Conservation (phyloP, 768 basidiomycete species). For the Leccinum incarnatum region DNA sequence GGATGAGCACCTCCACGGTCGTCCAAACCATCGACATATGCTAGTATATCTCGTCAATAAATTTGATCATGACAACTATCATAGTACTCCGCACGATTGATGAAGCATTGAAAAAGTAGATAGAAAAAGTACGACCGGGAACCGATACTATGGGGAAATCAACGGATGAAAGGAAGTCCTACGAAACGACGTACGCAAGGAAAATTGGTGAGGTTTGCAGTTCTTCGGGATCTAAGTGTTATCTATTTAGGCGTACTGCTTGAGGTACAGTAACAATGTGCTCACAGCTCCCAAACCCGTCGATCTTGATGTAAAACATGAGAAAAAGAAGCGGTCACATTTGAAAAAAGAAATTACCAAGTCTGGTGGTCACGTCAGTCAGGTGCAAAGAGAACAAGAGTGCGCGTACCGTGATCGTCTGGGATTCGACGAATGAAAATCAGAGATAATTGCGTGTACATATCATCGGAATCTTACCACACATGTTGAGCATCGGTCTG, state of each 20-base stretch:
- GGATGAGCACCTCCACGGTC: slow-evolving; percentile 60
- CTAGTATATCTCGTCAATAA: slow-evolving; percentile 9
- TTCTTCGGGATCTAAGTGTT: slow-evolving; percentile 69
- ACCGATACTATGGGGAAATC: slow-evolving; percentile 59
- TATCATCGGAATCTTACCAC: slow-evolving; percentile 45
- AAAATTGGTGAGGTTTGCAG: slow-evolving; percentile 74
- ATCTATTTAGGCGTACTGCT: neutral
- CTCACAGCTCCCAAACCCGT: slow-evolving; percentile 82
- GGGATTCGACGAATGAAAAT: neutral
- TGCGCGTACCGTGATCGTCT: slow-evolving; percentile 76
- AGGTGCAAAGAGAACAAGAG: neutral
- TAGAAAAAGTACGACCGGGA: slow-evolving; percentile 87
- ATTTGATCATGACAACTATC: neutral
- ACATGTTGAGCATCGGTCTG: slow-evolving; percentile 88
- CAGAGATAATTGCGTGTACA: neutral
- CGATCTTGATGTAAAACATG: slow-evolving; percentile 48
- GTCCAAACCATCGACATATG: slow-evolving; percentile 63
- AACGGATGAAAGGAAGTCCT: neutral
- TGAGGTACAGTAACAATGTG: slow-evolving; percentile 6
- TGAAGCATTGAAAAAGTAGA: slow-evolving; percentile 91
- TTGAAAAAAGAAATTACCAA: slow-evolving; percentile 35
- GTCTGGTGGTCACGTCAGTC: slow-evolving; percentile 35
- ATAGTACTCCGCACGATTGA: slow-evolving; percentile 52
- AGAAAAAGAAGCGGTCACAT: neutral
- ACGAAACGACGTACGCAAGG: slow-evolving; percentile 45